Percentiles rank a stretch among this genome's conserved stretches.
These are phyloP conservation scores for Podaxis sp. DNA, from an alignment of 768 basidiomycete species.

Conservation along the genomic window DNA sequence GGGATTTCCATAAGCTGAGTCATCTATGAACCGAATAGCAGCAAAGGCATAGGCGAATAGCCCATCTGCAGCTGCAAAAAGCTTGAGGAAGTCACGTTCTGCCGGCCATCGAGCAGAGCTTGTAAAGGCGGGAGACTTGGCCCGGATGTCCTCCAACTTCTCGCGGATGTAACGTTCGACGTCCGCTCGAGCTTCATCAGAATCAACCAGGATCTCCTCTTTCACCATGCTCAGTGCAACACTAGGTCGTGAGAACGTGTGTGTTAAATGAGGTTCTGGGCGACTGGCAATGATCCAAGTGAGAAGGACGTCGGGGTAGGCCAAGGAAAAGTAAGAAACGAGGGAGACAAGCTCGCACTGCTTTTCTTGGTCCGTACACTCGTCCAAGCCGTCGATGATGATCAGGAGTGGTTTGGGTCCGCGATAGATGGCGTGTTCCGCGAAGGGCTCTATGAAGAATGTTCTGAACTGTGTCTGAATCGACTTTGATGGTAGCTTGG, in stretches of 20 bases:
- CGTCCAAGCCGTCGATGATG: not conserved
- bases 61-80: not conserved
- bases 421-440: not conserved
- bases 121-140: not conserved
- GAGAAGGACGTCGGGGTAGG: not conserved
- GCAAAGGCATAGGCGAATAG: not conserved
- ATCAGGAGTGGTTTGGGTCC: not conserved
- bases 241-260: not conserved
- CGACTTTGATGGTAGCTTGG: conserved; percentile 11
- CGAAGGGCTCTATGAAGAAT: conserved; percentile 17
- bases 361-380: not conserved
- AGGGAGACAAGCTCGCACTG: not conserved
- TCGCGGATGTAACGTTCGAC: not conserved
- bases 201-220: not conserved
- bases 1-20: not conserved
- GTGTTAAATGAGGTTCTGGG: not conserved
- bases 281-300: conserved; percentile 4
- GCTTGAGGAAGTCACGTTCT: not conserved
- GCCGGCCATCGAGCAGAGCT: not conserved
- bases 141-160: not conserved
- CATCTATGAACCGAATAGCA: not conserved
- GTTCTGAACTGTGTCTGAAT: conserved; percentile 11
- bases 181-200: not conserved
- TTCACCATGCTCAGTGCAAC: not conserved
- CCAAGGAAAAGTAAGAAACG: not conserved